Evolutionary conservation across 2,329 filamentous ascomycete genomes (phyloP).

Genomic region (Diplodia sapinea): DNA sequence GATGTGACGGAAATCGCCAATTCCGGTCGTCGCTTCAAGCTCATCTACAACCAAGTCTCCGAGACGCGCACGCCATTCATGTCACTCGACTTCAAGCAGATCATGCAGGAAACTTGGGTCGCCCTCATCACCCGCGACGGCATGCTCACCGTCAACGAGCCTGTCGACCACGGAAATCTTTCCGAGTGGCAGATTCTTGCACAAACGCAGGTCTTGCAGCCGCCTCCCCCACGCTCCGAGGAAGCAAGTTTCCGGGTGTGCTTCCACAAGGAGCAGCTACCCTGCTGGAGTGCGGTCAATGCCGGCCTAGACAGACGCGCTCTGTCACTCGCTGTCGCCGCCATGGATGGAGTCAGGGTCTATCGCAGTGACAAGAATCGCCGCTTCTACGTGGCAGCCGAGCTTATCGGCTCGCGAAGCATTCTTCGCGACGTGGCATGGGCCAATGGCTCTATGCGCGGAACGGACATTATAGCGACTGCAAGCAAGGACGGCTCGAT

Average conservation of each 20-base stretch:
- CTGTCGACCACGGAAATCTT: conserved; percentile 81
- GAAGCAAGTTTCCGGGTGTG: conserved; percentile 85
- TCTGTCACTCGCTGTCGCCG: conserved; percentile 81
- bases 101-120: conserved; percentile 82
- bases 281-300: conserved; percentile 76
- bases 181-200: conserved; percentile 77
- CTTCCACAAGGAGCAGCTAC: conserved; percentile 86
- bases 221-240: conserved; percentile 73
- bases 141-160: conserved; percentile 79
- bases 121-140: conserved; percentile 85
- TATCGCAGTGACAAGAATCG: conserved; percentile 78
- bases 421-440: conserved; percentile 82
- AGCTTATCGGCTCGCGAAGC: conserved; percentile 73
- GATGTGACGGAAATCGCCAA: conserved; percentile 78
- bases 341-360: conserved; percentile 81
- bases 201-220: conserved; percentile 73
- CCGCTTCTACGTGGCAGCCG: conserved; percentile 83
- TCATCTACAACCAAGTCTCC: conserved; percentile 65
- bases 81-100: conserved; percentile 85
- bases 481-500: conserved; percentile 91
- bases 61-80: conserved; percentile 74
- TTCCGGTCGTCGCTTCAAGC: conserved; percentile 80
- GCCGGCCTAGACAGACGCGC: conserved; percentile 83
- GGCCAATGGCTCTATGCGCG: conserved; percentile 88
- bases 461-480: conserved; percentile 88